These are phyloP conservation scores for Taxillus chinensis DNA, from an alignment of 164 flowering plant species.

Conservation along the genomic window DNA sequence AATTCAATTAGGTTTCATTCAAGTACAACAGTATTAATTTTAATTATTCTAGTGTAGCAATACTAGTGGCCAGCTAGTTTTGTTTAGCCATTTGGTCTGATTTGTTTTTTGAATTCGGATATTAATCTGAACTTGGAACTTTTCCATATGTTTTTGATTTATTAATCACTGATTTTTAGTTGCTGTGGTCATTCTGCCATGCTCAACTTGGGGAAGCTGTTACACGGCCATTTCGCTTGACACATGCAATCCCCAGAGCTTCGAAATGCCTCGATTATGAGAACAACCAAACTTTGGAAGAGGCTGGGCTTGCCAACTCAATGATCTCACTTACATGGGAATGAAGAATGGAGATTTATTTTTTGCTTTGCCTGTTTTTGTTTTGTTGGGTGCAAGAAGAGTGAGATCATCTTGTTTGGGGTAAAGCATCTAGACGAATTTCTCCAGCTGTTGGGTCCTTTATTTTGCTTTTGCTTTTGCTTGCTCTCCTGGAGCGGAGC, in stretches of 20 bases:
- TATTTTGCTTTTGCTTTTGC: neutral
- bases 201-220: conserved; percentile 52
- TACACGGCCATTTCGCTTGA: conserved; percentile 46
- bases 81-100: no score
- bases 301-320: conserved; percentile 79
- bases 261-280: conserved; percentile 59
- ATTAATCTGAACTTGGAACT: no score
- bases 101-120: no score
- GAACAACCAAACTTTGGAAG: conserved; percentile 45
- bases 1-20: no score
- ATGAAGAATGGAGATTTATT: conserved; percentile 14
- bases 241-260: conserved; percentile 86
- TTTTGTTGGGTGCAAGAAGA: no score
- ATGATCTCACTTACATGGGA: conserved; percentile 88
- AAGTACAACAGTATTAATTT: no score
- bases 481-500: neutral
- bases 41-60: no score
- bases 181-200: conserved; percentile 90
- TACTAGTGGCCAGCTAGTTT: no score
- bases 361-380: neutral
- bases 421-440: neutral
- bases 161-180: conserved; percentile 31
- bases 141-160: no score
- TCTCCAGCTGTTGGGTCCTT: neutral
- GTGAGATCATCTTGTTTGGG: no score